A percentile compares a stretch with the other conserved stretches of the same genome.
These are phyloP conservation scores for Kuraishia hungarica DNA, from an alignment of 805 yeast genomes.

Conservation along the genomic window DNA sequence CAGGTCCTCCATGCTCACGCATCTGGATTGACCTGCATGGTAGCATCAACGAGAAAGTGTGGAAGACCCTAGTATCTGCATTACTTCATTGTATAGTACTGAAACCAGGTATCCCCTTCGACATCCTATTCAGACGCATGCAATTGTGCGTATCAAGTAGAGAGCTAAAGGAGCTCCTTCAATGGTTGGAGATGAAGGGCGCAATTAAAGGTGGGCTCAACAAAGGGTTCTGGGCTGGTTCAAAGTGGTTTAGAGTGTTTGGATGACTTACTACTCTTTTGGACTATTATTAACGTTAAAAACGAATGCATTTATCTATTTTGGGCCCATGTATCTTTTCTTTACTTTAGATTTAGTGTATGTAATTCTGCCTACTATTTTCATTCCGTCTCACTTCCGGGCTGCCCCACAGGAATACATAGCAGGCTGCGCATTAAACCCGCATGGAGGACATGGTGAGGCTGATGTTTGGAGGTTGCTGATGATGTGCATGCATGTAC, in stretches of 20 bases:
- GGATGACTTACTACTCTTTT: conserved; percentile 14
- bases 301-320: too few species aligned
- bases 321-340: too few species aligned
- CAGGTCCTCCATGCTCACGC: conserved; percentile 52
- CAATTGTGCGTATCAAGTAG: conserved; percentile 22
- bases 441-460: not conserved
- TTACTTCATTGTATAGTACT: conserved; percentile 36
- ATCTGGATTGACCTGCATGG: conserved; percentile 71
- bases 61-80: conserved; percentile 48
- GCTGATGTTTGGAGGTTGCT: not conserved
- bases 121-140: conserved; percentile 14
- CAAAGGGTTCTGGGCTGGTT: conserved; percentile 33
- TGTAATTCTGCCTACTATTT: too few species aligned
- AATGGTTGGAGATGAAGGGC: conserved; percentile 37
- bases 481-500: too few species aligned
- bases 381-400: not conserved
- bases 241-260: conserved; percentile 36
- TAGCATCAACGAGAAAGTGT: conserved; percentile 44
- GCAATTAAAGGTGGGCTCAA: conserved; percentile 23
- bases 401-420: not conserved
- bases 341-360: too few species aligned
- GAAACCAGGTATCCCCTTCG: conserved; percentile 43
- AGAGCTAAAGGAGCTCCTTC: conserved; percentile 29
- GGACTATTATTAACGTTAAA: not conserved
- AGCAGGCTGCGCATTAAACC: not conserved